A percentile compares a stretch with the other conserved stretches of the same genome.
phyloP scores from a whole-genome alignment of 176 grass and related monocot species.

The Themeda triandra region DNA sequence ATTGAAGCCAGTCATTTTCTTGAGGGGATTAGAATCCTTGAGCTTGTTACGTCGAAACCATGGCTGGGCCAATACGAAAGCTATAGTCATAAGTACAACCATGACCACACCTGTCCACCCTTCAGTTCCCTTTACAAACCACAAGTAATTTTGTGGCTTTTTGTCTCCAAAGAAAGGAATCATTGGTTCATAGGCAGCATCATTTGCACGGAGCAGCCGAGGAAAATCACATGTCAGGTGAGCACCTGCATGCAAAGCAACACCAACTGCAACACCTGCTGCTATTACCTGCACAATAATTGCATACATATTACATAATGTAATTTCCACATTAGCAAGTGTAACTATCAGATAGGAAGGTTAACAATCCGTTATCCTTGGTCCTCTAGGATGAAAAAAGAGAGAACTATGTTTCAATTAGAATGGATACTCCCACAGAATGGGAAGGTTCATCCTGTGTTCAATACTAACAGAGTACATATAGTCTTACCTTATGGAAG shows the following conservation, averaged over 20 bases:
- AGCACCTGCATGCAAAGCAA: conserved; percentile 65
- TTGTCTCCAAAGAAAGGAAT: conserved; percentile 74
- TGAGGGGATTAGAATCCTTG: conserved; percentile 66
- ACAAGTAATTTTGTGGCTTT: conserved; percentile 80
- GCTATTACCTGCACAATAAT: conserved; percentile 69
- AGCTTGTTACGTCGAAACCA: conserved; percentile 88
- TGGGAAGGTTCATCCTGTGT: not conserved
- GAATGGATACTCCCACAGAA: not conserved
- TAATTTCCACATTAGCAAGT: not conserved
- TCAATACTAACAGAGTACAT: not conserved
- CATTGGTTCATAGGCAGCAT: conserved; percentile 66
- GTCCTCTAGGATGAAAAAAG: not conserved
- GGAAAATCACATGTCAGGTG: conserved; percentile 96
- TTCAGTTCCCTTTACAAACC: conserved; percentile 94
- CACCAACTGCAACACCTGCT: conserved; percentile 67
- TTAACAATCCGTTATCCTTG: not conserved
- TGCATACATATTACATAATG: not conserved
- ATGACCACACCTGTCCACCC: conserved; percentile 87
- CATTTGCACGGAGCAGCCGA: conserved; percentile 59
- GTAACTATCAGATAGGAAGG: not conserved
- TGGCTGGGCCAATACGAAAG: conserved; percentile 75
- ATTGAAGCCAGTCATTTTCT: conserved; percentile 84
- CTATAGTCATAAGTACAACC: conserved; percentile 75
- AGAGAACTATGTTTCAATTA: not conserved
- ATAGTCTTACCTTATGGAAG: conserved; percentile 92